Conservation (phyloP, 495 filamentous ascomycete species). For the Penicillium ochrochloron region DNA sequence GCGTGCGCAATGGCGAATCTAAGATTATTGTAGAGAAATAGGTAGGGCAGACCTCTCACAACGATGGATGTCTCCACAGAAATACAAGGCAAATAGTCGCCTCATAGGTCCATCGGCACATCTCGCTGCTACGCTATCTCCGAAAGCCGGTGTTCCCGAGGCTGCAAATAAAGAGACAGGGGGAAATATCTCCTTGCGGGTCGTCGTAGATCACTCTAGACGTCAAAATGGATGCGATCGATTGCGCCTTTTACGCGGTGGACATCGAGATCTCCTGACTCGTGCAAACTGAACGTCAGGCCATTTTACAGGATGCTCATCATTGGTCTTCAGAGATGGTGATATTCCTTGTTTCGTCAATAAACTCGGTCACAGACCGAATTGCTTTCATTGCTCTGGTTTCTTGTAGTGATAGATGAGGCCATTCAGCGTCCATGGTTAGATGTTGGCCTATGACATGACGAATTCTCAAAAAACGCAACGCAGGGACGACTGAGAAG, state of each 20-base stretch:
- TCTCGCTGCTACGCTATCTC: background rate
- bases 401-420: background rate
- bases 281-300: background rate
- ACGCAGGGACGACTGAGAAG: background rate
- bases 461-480: background rate
- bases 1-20: background rate
- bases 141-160: constrained; percentile 13
- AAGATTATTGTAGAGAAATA: background rate
- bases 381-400: background rate
- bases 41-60: background rate
- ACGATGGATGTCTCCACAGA: background rate
- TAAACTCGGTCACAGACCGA: background rate
- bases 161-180: background rate
- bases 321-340: background rate
- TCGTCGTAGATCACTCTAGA: background rate
- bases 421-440: background rate
- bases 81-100: background rate
- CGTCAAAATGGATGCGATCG: background rate
- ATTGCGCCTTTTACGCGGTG: background rate
- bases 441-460: background rate
- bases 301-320: background rate
- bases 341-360: background rate
- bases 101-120: background rate
- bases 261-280: background rate
- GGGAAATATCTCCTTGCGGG: background rate